Conservation (phyloP, 2,329 filamentous ascomycete species). For the Fusarium sp. region DNA sequence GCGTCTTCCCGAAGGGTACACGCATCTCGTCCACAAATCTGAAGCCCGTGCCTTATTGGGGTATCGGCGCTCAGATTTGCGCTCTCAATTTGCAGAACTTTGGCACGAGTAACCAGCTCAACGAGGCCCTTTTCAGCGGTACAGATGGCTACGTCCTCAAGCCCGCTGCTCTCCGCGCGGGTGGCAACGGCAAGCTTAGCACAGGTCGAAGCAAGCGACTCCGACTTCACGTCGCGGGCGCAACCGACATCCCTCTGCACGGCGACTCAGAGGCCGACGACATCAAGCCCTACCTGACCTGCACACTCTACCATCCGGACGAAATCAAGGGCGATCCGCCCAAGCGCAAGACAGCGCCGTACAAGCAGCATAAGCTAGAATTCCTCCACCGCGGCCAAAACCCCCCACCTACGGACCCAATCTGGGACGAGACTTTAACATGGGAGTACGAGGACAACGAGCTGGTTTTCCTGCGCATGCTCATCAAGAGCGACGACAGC, state of each 20-base stretch:
- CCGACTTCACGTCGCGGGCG: slow-evolving; percentile 72
- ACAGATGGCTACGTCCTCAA: slow-evolving; percentile 78
- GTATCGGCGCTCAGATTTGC: slow-evolving; percentile 77
- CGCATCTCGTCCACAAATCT: slow-evolving; percentile 78
- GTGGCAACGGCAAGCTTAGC: slow-evolving; percentile 66
- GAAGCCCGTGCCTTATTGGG: slow-evolving; percentile 75
- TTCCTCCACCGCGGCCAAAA: slow-evolving; percentile 72
- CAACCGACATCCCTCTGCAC: slow-evolving; percentile 72
- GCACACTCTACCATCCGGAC: slow-evolving; percentile 73
- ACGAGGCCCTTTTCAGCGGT: slow-evolving; percentile 77
- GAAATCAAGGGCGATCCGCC: slow-evolving; percentile 63
- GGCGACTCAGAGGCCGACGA: slow-evolving; percentile 65
- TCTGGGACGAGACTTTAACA: slow-evolving; percentile 77
- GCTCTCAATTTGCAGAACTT: slow-evolving; percentile 81
- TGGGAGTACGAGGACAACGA: slow-evolving; percentile 80
- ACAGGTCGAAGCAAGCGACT: slow-evolving; percentile 66
- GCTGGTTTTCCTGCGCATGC: slow-evolving; percentile 73
- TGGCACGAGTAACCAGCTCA: slow-evolving; percentile 75
- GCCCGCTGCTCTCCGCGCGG: slow-evolving; percentile 70
- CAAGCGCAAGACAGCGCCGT: slow-evolving; percentile 74
- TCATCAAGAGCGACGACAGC: slow-evolving; percentile 77
- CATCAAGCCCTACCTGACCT: slow-evolving; percentile 76
- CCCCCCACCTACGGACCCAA: slow-evolving; percentile 70
- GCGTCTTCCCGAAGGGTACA: slow-evolving; percentile 78
- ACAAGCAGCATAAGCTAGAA: slow-evolving; percentile 71